phyloP scores from a whole-genome alignment of 176 grass and related monocot genomes.

The Areca catechu region DNA sequence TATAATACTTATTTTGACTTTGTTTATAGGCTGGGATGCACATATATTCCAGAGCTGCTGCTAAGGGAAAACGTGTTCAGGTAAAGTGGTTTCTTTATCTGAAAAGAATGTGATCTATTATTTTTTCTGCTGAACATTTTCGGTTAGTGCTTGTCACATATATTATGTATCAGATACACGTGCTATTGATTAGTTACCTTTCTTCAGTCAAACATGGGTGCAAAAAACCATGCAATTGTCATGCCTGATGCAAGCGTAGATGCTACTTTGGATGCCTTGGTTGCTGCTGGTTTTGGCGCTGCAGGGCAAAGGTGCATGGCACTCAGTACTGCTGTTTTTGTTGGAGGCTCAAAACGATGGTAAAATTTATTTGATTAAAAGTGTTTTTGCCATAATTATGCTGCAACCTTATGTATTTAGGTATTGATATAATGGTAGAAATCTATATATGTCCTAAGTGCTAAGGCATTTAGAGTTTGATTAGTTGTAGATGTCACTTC shows the following conservation, averaged over 20 bases:
- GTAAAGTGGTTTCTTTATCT: conserved; percentile 23
- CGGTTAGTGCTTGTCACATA: no score
- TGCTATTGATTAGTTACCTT: conserved; percentile 14
- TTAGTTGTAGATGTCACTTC: background rate
- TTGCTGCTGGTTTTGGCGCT: conserved; percentile 96
- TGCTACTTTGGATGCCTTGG: conserved; percentile 74
- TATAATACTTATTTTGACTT: background rate
- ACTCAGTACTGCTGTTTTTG: conserved; percentile 92
- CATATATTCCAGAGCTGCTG: conserved; percentile 88
- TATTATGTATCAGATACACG: background rate
- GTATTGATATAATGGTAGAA: no score
- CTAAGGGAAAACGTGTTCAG: conserved; percentile 90
- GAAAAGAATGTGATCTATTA: background rate
- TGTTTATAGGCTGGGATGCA: conserved; percentile 87
- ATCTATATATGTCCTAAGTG: no score
- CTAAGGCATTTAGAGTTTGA: no score
- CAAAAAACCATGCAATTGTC: conserved; percentile 94
- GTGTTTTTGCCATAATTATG: background rate
- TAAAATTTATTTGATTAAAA: conserved; percentile 11
- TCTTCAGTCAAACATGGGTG: conserved; percentile 91
- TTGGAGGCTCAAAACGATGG: conserved; percentile 90
- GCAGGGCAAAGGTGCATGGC: conserved; percentile 99
- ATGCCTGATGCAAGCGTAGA: conserved; percentile 85
- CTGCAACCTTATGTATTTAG: no score
- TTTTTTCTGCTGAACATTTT: background rate